A percentile compares a stretch with the other conserved stretches of the same genome.
These are phyloP conservation scores for Symbiodinium pilosum DNA, from an alignment of 73 alveolate genomes.

Conservation along the genomic window DNA sequence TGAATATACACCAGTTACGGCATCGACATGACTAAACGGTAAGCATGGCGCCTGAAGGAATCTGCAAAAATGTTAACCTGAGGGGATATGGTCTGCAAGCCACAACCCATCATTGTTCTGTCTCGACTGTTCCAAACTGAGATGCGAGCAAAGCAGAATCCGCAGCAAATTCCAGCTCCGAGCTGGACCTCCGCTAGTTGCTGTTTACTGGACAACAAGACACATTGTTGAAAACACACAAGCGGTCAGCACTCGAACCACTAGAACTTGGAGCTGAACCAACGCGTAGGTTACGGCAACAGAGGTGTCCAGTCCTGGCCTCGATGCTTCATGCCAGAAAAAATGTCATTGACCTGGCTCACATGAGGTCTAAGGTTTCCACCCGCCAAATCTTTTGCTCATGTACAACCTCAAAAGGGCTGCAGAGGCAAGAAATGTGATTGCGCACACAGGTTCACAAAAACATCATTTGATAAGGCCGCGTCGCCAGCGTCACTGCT, in stretches of 20 bases:
- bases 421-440: not conserved
- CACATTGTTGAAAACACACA: too few species aligned
- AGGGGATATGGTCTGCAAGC: not conserved
- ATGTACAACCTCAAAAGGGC: slow-evolving; percentile 1
- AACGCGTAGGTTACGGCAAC: slow-evolving; percentile 14
- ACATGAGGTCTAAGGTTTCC: not conserved
- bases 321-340: not conserved
- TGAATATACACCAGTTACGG: not conserved
- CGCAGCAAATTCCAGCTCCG: slow-evolving; percentile 48
- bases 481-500: slow-evolving; percentile 64
- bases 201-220: too few species aligned
- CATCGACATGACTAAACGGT: not conserved
- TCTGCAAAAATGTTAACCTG: slow-evolving; percentile 69
- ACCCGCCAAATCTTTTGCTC: slow-evolving; percentile 75
- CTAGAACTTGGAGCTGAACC: too few species aligned
- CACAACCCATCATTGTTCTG: not conserved
- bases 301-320: slow-evolving; percentile 73
- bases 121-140: not conserved
- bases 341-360: not conserved
- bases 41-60: slow-evolving; percentile 42
- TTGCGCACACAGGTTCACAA: not conserved
- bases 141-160: slow-evolving; percentile 33
- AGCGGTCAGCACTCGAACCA: too few species aligned
- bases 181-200: slow-evolving; percentile 43
- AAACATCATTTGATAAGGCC: not conserved